Evolutionary conservation across 768 basidiomycete species (phyloP).

Genomic region (Lentinula raphanica): DNA sequence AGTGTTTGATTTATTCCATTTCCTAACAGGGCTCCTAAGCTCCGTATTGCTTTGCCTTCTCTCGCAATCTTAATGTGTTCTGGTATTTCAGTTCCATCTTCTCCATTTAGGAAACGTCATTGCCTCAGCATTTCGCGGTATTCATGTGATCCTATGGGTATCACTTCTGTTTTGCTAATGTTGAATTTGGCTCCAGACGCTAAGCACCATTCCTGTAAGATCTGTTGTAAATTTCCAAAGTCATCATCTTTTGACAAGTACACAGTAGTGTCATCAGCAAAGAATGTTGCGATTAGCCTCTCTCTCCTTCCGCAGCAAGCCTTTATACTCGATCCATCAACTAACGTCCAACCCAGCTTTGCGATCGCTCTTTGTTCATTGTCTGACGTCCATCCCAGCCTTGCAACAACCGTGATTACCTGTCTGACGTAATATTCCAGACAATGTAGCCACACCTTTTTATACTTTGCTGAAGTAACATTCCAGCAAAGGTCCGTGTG

Average conservation of each 20-base stretch:
- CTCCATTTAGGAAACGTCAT: neutral
- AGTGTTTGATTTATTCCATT: conserved; percentile 1
- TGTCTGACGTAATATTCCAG: no score
- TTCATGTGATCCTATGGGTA: neutral
- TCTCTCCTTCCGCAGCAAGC: neutral
- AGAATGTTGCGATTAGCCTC: neutral
- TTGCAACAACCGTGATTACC: no score
- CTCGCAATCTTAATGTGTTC: conserved; percentile 7
- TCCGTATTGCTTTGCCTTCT: conserved; percentile 8
- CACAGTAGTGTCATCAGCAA: neutral
- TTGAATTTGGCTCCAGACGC: neutral
- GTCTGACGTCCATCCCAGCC: no score
- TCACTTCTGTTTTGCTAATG: neutral
- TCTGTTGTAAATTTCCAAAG: neutral
- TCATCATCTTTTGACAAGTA: neutral
- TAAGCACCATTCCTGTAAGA: neutral
- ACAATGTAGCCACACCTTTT: no score
- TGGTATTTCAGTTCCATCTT: neutral
- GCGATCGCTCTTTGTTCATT: no score
- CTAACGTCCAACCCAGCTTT: no score
- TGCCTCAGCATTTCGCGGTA: neutral
- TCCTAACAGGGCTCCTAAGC: conserved; percentile 11
- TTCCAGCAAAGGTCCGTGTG: no score
- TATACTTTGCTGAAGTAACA: no score
- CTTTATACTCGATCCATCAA: no score